These are phyloP conservation scores for Trifolium dubium DNA, from an alignment of 306 rosid genomes.

Conservation along the genomic window DNA sequence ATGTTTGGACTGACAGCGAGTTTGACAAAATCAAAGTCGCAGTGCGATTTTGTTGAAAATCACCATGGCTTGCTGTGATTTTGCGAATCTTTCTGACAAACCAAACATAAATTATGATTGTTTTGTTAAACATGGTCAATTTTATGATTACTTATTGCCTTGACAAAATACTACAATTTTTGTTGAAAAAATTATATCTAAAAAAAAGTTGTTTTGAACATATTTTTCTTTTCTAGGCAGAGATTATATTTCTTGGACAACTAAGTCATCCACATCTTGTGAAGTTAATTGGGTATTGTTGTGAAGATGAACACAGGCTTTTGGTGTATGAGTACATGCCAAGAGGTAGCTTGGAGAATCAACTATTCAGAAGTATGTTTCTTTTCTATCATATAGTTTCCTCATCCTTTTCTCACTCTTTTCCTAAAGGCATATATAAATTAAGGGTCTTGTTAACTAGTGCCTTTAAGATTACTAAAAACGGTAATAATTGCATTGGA, in stretches of 20 bases:
- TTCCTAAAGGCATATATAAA: background rate
- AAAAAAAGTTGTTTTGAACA: background rate
- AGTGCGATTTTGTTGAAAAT: background rate
- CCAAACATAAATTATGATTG: background rate
- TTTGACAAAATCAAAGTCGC: background rate
- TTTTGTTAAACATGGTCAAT: background rate
- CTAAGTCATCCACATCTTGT: conserved; percentile 80
- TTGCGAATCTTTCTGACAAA: background rate
- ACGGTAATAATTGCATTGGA: too few relatives aligned
- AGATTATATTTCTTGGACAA: conserved; percentile 80
- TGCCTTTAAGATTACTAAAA: too few relatives aligned
- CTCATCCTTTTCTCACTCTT: background rate
- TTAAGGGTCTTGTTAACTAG: too few relatives aligned
- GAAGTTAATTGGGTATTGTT: conserved; percentile 78
- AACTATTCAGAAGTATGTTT: conserved; percentile 74
- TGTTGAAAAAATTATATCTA: conserved; percentile 1
- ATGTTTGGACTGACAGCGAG: background rate
- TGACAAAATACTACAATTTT: conserved; percentile 3
- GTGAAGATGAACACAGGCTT: conserved; percentile 75
- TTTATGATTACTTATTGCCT: conserved; percentile 11
- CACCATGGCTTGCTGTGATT: background rate
- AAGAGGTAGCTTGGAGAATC: conserved; percentile 82
- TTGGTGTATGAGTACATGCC: conserved; percentile 77
- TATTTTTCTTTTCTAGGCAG: conserved; percentile 56
- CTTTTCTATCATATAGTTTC: conserved; percentile 20